These are phyloP conservation scores for Jatropha podagrica DNA, from an alignment of 441 rosid genomes.

Conservation along the genomic window DNA sequence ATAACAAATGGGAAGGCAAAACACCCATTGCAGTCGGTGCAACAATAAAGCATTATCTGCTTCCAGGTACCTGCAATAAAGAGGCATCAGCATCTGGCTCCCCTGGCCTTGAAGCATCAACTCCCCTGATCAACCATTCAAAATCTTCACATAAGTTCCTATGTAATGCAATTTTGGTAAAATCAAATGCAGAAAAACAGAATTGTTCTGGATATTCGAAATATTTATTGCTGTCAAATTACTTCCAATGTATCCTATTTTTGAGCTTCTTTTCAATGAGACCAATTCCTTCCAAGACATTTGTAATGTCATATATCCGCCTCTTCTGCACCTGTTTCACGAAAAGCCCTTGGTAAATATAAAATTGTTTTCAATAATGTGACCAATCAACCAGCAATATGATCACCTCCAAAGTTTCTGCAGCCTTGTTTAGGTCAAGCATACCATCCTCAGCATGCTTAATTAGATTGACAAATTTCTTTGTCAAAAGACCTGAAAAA, in stretches of 20 bases:
- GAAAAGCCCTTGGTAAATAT: constrained; percentile 11
- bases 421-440: constrained; percentile 85
- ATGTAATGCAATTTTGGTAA: constrained; percentile 18
- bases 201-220: constrained; percentile 19
- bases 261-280: constrained; percentile 93
- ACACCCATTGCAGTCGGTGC: background rate
- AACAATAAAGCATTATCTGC: constrained; percentile 11
- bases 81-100: constrained; percentile 55
- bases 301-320: constrained; percentile 95
- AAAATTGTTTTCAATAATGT: constrained; percentile 2
- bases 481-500: constrained; percentile 79
- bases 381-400: constrained; percentile 12
- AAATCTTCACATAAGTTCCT: constrained; percentile 33
- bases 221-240: constrained; percentile 31
- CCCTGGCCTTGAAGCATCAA: constrained; percentile 60
- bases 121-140: constrained; percentile 62
- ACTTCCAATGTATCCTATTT: constrained; percentile 95
- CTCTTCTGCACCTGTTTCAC: constrained; percentile 76
- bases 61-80: constrained; percentile 56
- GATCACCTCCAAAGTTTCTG: constrained; percentile 80
- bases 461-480: constrained; percentile 75
- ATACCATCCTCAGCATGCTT: constrained; percentile 85
- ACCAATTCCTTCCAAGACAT: constrained; percentile 97
- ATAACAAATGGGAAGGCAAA: background rate
- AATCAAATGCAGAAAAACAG: constrained; percentile 18